Percentiles rank a stretch among this genome's conserved stretches.
phyloP scores from a whole-genome alignment of 2,329 filamentous ascomycete genomes.

The Alternaria hordeiaustralica region DNA sequence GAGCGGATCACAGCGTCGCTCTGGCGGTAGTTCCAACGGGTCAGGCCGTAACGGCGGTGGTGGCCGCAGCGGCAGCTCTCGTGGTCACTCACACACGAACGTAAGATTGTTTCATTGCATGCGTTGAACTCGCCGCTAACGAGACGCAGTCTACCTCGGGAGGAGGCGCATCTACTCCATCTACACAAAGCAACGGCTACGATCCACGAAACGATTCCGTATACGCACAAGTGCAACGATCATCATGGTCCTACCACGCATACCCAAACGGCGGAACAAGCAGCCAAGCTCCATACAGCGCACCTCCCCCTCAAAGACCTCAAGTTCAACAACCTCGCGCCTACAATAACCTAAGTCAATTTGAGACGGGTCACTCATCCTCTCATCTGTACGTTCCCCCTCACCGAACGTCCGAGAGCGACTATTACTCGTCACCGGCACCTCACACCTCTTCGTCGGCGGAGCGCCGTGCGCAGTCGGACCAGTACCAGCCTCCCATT shows the following conservation, averaged over 20 bases:
- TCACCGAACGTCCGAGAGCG: neutral
- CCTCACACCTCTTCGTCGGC: neutral
- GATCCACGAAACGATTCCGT: neutral
- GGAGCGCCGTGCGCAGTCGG: neutral
- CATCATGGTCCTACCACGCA: neutral
- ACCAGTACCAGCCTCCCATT: neutral
- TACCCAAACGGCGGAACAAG: neutral
- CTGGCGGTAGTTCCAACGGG: neutral
- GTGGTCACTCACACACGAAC: neutral
- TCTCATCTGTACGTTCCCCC: neutral
- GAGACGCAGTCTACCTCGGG: neutral
- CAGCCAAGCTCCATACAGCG: neutral
- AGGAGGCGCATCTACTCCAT: neutral
- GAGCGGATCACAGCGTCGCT: neutral
- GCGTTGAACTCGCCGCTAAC: neutral
- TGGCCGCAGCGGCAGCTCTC: neutral
- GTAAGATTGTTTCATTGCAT: neutral
- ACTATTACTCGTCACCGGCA: neutral
- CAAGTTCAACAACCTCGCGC: neutral
- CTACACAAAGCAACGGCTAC: neutral
- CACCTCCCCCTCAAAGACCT: neutral
- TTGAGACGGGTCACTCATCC: neutral
- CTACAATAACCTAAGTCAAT: neutral
- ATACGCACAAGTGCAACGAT: neutral
- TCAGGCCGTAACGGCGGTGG: neutral